Evolutionary conservation across 202 grass and related monocot genomes (phyloP).

Genomic region (Musa balbisiana): DNA sequence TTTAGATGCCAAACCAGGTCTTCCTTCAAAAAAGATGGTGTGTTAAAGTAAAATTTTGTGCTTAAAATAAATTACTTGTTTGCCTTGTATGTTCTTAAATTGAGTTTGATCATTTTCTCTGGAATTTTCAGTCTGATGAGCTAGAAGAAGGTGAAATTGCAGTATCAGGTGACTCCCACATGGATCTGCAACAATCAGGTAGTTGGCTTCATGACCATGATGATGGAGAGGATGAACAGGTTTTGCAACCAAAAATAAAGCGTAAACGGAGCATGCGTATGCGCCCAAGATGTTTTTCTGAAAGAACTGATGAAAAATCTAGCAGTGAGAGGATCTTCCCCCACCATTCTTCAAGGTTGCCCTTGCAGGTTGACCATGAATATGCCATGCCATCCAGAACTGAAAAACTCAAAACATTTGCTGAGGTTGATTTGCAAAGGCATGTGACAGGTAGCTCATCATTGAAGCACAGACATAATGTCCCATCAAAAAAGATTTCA

Average conservation of each 20-base stretch:
- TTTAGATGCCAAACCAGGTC: slow-evolving; percentile 59
- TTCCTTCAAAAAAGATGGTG: slow-evolving; percentile 66
- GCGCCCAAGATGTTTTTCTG: slow-evolving; percentile 22
- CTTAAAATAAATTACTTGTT: too few relatives aligned
- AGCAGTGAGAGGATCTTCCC: slow-evolving; percentile 35
- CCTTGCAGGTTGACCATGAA: slow-evolving; percentile 37
- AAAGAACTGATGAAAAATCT: slow-evolving; percentile 59
- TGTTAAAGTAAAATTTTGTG: background rate
- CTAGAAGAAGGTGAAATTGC: slow-evolving; percentile 98
- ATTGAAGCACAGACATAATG: slow-evolving; percentile 62
- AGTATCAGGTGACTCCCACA: slow-evolving; percentile 75
- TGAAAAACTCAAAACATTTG: slow-evolving; percentile 26
- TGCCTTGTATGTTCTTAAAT: slow-evolving; percentile 16
- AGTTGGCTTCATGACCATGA: slow-evolving; percentile 82
- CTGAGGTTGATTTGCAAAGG: slow-evolving; percentile 36
- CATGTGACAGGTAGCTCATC: slow-evolving; percentile 28
- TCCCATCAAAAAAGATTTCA: slow-evolving; percentile 55
- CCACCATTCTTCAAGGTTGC: slow-evolving; percentile 32
- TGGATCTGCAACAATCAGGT: slow-evolving; percentile 70
- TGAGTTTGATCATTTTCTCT: background rate
- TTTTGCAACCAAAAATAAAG: slow-evolving; percentile 43
- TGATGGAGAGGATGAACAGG: slow-evolving; percentile 82
- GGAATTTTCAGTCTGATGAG: slow-evolving; percentile 61
- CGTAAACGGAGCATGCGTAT: slow-evolving; percentile 11
- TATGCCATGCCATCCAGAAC: slow-evolving; percentile 41